These are phyloP conservation scores for Aspergillus unguis DNA, from an alignment of 2,329 filamentous ascomycete genomes.

Conservation along the genomic window DNA sequence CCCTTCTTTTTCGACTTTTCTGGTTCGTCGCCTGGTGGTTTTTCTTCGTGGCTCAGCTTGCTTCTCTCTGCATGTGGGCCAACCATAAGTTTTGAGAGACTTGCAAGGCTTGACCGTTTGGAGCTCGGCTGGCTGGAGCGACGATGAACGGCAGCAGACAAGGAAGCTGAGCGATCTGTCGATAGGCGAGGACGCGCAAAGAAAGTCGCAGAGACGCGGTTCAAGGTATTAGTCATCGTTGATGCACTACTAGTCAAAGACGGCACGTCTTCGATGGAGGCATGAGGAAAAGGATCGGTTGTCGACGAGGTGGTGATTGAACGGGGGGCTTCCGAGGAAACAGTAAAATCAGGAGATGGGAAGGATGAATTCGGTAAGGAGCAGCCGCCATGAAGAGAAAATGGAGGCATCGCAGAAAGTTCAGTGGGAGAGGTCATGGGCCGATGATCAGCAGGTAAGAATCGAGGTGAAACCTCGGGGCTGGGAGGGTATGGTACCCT, in stretches of 20 bases:
- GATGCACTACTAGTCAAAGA: conserved; percentile 50
- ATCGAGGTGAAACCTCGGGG: conserved; percentile 37
- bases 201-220: conserved; percentile 44
- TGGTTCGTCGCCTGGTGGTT: conserved; percentile 38
- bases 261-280: conserved; percentile 49
- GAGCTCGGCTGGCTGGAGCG: conserved; percentile 40
- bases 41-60: conserved; percentile 46
- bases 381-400: conserved; percentile 38
- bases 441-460: conserved; percentile 37
- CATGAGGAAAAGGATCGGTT: conserved; percentile 41
- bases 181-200: conserved; percentile 40
- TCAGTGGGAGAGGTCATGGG: conserved; percentile 43
- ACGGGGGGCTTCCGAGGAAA: conserved; percentile 42
- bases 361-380: conserved; percentile 42
- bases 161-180: conserved; percentile 45
- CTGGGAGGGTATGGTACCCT: conserved; percentile 26
- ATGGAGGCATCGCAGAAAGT: conserved; percentile 39
- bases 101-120: conserved; percentile 49
- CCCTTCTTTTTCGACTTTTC: conserved; percentile 44
- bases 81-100: conserved; percentile 47
- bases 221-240: conserved; percentile 43
- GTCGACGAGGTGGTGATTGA: conserved; percentile 41
- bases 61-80: conserved; percentile 44
- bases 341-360: conserved; percentile 45
- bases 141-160: conserved; percentile 39